These are phyloP conservation scores for Nidularia pulvinata DNA, from an alignment of 768 basidiomycete species.

Conservation along the genomic window DNA sequence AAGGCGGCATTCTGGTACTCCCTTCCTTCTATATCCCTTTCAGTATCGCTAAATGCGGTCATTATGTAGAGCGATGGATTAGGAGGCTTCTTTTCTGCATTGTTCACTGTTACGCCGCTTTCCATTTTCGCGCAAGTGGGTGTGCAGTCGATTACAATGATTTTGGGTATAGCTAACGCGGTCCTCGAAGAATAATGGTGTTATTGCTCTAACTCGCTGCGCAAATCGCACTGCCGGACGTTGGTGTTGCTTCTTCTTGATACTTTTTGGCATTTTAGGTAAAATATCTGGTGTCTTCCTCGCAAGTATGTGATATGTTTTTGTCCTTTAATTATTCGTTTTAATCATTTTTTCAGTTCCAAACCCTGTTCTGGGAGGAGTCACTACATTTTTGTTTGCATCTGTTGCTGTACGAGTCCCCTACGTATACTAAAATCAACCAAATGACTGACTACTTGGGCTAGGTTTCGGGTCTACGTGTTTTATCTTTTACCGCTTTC, in stretches of 20 bases:
- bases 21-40: too few relatives aligned
- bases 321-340: not conserved
- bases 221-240: constrained; percentile 79
- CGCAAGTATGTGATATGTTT: constrained; percentile 33
- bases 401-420: constrained; percentile 41
- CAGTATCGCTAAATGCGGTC: not conserved
- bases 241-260: constrained; percentile 79
- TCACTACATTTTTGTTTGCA: constrained; percentile 87
- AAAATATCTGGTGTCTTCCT: constrained; percentile 86
- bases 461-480: constrained; percentile 62
- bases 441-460: not conserved
- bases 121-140: constrained; percentile 68
- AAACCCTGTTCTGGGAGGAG: constrained; percentile 79
- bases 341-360: constrained; percentile 41
- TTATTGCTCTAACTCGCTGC: constrained; percentile 83
- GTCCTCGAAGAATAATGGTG: constrained; percentile 58
- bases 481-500: constrained; percentile 60
- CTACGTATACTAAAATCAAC: not conserved
- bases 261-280: constrained; percentile 78
- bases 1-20: constrained; percentile 65
- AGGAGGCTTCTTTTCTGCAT: constrained; percentile 75
- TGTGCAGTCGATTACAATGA: not conserved
- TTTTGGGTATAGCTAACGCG: not conserved
- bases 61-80: constrained; percentile 67
- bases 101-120: constrained; percentile 82